phyloP scores from a whole-genome alignment of 495 filamentous ascomycete species.

The Aspergillus olivimuriae region DNA sequence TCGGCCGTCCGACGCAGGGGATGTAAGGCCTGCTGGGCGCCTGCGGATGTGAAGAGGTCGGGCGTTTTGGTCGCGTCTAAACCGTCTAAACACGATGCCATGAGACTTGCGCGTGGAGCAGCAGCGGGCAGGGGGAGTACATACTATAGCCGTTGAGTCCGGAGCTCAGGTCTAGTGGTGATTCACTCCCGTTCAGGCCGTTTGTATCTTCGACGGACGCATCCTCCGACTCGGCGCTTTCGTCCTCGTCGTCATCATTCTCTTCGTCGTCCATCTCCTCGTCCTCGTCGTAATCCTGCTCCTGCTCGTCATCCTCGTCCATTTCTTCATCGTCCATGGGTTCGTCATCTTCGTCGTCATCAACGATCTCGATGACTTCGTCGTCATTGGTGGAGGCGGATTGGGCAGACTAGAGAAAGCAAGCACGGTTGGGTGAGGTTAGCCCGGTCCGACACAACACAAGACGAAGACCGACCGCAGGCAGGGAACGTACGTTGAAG shows the following conservation, averaged over 20 bases:
- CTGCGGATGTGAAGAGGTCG: constrained; percentile 43
- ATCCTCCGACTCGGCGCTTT: constrained; percentile 13
- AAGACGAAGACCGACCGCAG: constrained; percentile 1
- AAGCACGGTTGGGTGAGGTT: not conserved
- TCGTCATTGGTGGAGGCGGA: constrained; percentile 17
- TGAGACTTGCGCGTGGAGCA: not conserved
- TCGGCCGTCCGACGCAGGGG: constrained; percentile 54
- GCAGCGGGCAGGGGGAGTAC: not conserved
- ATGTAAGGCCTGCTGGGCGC: constrained; percentile 45
- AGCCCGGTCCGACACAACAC: not conserved
- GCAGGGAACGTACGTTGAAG: constrained; percentile 20
- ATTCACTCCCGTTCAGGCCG: constrained; percentile 17
- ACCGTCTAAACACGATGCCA: constrained; percentile 3
- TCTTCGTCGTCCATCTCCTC: constrained; percentile 15
- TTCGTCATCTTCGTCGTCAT: constrained; percentile 30
- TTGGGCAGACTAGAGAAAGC: constrained; percentile 14
- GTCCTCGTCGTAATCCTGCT: constrained; percentile 16
- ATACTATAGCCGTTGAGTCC: constrained; percentile 15
- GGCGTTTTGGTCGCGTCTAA: constrained; percentile 10
- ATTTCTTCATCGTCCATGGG: constrained; percentile 23
- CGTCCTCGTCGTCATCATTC: constrained; percentile 22
- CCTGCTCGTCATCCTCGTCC: constrained; percentile 22
- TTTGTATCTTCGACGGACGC: constrained; percentile 11
- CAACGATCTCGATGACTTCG: constrained; percentile 38
- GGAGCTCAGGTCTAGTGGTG: constrained; percentile 11